Evolutionary conservation across 441 rosid species (phyloP), one percentile per base, ranked within the genome.

Genomic region (Viola pubescens): DNA sequence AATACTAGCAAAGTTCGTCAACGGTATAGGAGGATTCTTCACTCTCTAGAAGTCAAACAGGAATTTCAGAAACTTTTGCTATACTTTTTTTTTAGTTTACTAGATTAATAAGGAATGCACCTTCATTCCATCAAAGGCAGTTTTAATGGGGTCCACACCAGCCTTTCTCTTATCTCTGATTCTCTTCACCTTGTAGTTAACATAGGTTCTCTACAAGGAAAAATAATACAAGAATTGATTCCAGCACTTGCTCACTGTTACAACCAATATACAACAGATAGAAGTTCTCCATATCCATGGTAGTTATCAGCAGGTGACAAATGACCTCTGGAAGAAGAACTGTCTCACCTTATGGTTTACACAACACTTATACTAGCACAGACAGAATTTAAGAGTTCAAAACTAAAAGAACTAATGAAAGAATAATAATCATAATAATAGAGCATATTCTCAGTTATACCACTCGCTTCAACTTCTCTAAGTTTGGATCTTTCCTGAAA

Each of bases 71-170:
- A 54, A 44, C 41, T 14, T 41, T 62, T 45, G 26, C 57, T 49
- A 39, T 11, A 52, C 58, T 57, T 44, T 46, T 47, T 37, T 59
- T 37, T 59, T 46, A 60, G 5, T n/a, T 44, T 19, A 61, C 49
- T 62, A 54, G 55, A 40, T 19, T 58, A 56, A 55, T 42, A 16
- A 67, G 62, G 43, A 19, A 61, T 12, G 58, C 63, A 86, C 92
- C 92, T 89, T 91, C 98, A 91, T 91, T 72, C 71, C 70, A 7
- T 91, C 98, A 70, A 91, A 91, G 69, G 97, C 97, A 69, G 77
- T 79, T 72, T 55, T 84, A 43, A 91, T 87, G 52, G 98, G 98
- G 78, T 91, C 98, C 52, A 89, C 51, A 56, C 97, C 97, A 70
- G 94, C 89, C 84, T 68, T 87, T 77, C 74, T 85, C 83, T 81